Percentiles rank a stretch among this genome's conserved stretches.
phyloP scores from a whole-genome alignment of 192 early-diverging fungal genomes.

The Mortierella alpina region DNA sequence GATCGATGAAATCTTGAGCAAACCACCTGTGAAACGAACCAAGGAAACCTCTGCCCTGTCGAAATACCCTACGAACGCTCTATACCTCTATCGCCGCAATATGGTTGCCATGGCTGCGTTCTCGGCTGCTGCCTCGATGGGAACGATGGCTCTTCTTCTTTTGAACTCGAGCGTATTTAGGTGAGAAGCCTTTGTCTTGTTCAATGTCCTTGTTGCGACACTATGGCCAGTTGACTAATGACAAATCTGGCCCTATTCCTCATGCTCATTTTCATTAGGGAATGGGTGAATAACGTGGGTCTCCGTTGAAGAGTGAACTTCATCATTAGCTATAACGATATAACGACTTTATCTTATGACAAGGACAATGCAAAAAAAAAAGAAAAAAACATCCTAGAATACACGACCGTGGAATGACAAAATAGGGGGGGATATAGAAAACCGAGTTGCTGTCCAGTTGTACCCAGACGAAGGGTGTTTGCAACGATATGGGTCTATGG shows the following conservation, averaged over 20 bases:
- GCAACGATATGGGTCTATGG: too few relatives aligned
- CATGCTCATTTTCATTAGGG: constrained; percentile 4
- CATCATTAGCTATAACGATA: too few relatives aligned
- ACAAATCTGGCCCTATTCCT: background rate
- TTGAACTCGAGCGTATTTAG: constrained; percentile 30
- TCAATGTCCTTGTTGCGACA: background rate
- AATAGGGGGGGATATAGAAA: background rate
- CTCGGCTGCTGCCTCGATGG: constrained; percentile 29
- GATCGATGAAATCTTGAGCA: constrained; percentile 36
- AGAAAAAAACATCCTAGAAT: background rate
- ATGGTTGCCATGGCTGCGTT: constrained; percentile 32
- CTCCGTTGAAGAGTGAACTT: constrained; percentile 1
- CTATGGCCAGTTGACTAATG: background rate
- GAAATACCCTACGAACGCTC: constrained; percentile 17
- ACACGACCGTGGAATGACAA: background rate
- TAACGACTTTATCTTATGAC: too few relatives aligned
- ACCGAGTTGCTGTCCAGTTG: background rate
- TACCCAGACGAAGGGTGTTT: background rate
- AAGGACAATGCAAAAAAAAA: background rate
- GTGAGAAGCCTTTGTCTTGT: constrained; percentile 1
- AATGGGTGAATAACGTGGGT: constrained; percentile 30
- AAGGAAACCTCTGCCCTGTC: constrained; percentile 19
- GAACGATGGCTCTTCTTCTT: constrained; percentile 29
- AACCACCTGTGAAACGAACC: constrained; percentile 32
- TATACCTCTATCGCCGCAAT: constrained; percentile 28